Evolutionary conservation across 129 eudicot species (phyloP).

Genomic region (Dittrichia graveolens): DNA sequence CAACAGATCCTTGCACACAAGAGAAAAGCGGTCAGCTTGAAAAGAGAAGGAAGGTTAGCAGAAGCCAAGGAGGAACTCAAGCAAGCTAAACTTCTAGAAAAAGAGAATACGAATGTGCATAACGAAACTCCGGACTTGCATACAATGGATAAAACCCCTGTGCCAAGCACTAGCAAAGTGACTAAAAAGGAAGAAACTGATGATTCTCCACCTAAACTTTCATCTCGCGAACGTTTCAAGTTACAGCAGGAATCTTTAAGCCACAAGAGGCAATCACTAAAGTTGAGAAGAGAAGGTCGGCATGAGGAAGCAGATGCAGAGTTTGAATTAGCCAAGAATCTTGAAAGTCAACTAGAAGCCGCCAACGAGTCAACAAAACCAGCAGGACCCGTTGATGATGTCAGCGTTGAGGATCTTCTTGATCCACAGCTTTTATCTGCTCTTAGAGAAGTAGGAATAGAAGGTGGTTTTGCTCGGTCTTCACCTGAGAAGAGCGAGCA

Average conservation of each 20-base stretch:
- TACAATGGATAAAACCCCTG: slow-evolving; percentile 38
- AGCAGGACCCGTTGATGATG: slow-evolving; percentile 48
- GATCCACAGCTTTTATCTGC: slow-evolving; percentile 91
- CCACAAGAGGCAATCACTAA: slow-evolving; percentile 89
- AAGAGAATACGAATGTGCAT: slow-evolving; percentile 15
- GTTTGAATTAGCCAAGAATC: slow-evolving; percentile 80
- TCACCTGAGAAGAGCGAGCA: slow-evolving; percentile 43
- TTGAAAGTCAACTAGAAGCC: slow-evolving; percentile 77
- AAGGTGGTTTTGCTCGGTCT: slow-evolving; percentile 27
- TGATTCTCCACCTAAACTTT: slow-evolving; percentile 51
- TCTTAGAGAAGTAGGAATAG: slow-evolving; percentile 71
- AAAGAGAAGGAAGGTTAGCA: slow-evolving; percentile 77
- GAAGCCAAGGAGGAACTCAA: slow-evolving; percentile 91
- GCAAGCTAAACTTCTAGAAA: slow-evolving; percentile 82
- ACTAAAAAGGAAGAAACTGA: slow-evolving; percentile 40
- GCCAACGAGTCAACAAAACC: slow-evolving; percentile 39
- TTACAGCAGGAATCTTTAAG: slow-evolving; percentile 80
- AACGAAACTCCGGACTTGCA: slow-evolving; percentile 7
- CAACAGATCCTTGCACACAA: slow-evolving; percentile 78
- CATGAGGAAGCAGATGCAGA: slow-evolving; percentile 90
- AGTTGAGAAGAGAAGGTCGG: slow-evolving; percentile 90
- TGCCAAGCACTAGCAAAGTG: slow-evolving; percentile 33
- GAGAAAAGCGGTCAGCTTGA: slow-evolving; percentile 67
- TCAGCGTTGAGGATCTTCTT: slow-evolving; percentile 70
- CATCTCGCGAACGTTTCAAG: slow-evolving; percentile 82